phyloP scores from a whole-genome alignment of 73 alveolate species.

The Uronychia binucleata region DNA sequence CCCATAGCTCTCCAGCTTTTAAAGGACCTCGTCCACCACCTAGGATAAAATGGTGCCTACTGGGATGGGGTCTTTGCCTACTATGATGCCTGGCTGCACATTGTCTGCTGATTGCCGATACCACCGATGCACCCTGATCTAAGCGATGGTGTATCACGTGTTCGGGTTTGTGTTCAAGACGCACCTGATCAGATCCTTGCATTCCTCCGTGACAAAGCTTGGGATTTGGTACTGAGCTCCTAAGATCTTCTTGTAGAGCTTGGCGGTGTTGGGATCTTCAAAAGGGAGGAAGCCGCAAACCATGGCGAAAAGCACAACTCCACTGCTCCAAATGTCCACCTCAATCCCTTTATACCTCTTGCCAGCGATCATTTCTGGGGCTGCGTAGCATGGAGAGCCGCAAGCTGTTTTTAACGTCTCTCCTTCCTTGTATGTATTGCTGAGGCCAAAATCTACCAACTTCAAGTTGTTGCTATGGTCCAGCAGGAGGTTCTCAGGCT shows the following conservation, averaged over 20 bases:
- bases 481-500: slow-evolving; percentile 88
- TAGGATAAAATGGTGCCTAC: not conserved
- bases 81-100: not conserved
- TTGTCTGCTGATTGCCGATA: slow-evolving; percentile 2
- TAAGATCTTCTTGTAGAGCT: slow-evolving; percentile 74
- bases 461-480: slow-evolving; percentile 60
- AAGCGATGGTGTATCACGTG: slow-evolving; percentile 77
- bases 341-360: slow-evolving; percentile 6
- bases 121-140: slow-evolving; percentile 55
- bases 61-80: slow-evolving; percentile 19
- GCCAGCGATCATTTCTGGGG: slow-evolving; percentile 55
- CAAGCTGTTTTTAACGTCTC: slow-evolving; percentile 37
- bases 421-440: slow-evolving; percentile 9
- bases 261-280: slow-evolving; percentile 79
- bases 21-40: not conserved
- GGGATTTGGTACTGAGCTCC: not conserved
- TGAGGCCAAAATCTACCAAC: slow-evolving; percentile 34
- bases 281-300: slow-evolving; percentile 88
- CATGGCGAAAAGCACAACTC: slow-evolving; percentile 86
- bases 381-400: slow-evolving; percentile 45
- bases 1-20: not conserved
- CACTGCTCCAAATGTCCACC: slow-evolving; percentile 52
- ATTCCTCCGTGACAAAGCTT: slow-evolving; percentile 61
- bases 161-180: slow-evolving; percentile 76
- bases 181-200: slow-evolving; percentile 72